A percentile compares a stretch with the other conserved stretches of the same genome.
Evolutionary conservation across 768 basidiomycete genomes (phyloP).

Genomic region (Mycena belliarum): DNA sequence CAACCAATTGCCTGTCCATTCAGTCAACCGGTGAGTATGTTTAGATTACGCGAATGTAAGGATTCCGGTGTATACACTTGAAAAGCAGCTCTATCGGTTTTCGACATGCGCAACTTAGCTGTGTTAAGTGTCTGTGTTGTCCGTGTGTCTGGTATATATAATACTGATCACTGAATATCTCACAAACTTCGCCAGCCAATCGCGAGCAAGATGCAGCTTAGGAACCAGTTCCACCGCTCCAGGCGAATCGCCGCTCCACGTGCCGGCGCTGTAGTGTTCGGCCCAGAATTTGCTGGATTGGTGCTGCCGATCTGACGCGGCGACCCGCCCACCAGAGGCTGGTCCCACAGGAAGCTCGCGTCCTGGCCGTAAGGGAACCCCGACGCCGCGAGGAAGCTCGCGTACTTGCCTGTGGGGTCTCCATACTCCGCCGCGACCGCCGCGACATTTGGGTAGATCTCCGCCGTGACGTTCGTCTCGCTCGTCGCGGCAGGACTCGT

Average conservation of each 20-base stretch:
- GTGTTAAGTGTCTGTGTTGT: too few species aligned
- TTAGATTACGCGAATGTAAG: too few species aligned
- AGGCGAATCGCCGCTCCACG: neutral
- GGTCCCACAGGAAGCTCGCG: constrained; percentile 56
- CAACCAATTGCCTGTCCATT: too few species aligned
- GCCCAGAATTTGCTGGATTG: neutral
- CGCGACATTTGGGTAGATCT: constrained; percentile 59
- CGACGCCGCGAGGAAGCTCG: constrained; percentile 42
- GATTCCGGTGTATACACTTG: too few species aligned
- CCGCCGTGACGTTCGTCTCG: constrained; percentile 37
- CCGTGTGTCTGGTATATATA: neutral
- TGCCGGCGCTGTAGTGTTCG: neutral
- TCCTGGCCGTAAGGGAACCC: constrained; percentile 42
- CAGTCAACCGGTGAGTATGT: too few species aligned
- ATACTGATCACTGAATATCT: too few species aligned
- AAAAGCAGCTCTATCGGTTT: too few species aligned
- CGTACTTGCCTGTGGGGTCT: constrained; percentile 58
- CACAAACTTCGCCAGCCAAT: neutral
- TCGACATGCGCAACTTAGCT: too few species aligned
- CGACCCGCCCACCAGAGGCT: constrained; percentile 36
- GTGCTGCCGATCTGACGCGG: too few species aligned
- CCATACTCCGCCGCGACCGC: constrained; percentile 60
- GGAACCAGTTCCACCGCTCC: neutral
- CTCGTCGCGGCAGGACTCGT: constrained; percentile 37
- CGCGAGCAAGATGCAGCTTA: neutral